Evolutionary conservation across 371 early-diverging fungal genomes (phyloP), one percentile per base, ranked within the genome.

Genomic region (Smittium mucronatum): DNA sequence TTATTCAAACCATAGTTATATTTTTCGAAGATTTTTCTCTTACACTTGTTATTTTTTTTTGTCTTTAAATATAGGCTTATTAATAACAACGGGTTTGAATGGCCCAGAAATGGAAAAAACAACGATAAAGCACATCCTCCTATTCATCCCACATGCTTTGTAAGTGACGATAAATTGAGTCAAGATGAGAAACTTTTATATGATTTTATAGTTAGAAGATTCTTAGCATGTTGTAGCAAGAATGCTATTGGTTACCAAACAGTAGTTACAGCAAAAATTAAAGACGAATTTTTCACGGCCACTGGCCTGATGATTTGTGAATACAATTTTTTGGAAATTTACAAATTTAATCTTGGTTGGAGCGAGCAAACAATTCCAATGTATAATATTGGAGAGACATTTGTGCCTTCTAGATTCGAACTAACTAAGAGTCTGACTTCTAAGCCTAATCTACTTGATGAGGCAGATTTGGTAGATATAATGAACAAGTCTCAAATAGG

Each of bases 101-200:
- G 74, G 64, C 99, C 99, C 0, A 82, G 98, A 68, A 84, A 79
- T 34, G 99, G 99, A 1, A 86, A 84, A 58, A 87, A 94, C 73
- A 93, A 97, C 74, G 99, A 99, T 80, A 88, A 94, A 75, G 99
- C 99, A 0, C 99, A 99, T 88, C 97, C 97, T 8, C 99, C 99
- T 0, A 99, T 99, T 72, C 99, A 99, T 78, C 99, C 99, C 0
- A 88, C 93, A 0, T 87, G 83, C 28, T 83, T 83, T 29, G 87
- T 87, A 2, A 11, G 34, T 34, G 47, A 47, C 21, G 68, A 71
- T 15, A 84, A 79, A 25, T 79, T 98, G 34, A 74, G 75, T 0
- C 90, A 89, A 1, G 86, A 93, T 34, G 89, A 93, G 5, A 79
- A 81, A 64, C 78, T 81, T 11, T 86, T 99, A 0, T 99, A 89